These are phyloP conservation scores for Cytospora chrysosperma DNA, from an alignment of 2,329 filamentous ascomycete genomes.

Conservation along the genomic window DNA sequence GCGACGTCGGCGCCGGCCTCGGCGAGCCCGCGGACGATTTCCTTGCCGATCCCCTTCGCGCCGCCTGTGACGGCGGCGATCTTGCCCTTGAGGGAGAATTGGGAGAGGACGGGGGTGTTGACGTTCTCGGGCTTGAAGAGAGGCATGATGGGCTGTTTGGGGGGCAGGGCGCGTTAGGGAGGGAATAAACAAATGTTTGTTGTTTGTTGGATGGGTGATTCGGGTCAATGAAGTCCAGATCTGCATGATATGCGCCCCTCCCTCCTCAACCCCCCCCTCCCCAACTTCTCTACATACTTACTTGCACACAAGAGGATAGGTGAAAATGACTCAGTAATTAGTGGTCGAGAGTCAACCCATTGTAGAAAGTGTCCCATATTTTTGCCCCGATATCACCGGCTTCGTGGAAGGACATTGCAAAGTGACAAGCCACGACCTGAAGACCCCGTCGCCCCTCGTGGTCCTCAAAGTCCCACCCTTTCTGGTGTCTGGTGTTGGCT, in stretches of 20 bases:
- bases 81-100: constrained; percentile 47
- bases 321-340: neutral
- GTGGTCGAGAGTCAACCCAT: neutral
- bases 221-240: neutral
- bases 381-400: too few relatives aligned
- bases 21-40: constrained; percentile 18
- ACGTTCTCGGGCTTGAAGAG: constrained; percentile 18
- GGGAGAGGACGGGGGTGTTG: constrained; percentile 17
- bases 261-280: too few relatives aligned
- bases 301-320: too few relatives aligned
- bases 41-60: constrained; percentile 37
- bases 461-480: too few relatives aligned
- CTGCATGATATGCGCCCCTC: neutral
- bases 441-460: too few relatives aligned
- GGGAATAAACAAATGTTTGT: too few relatives aligned
- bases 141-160: constrained; percentile 34
- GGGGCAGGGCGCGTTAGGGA: too few relatives aligned
- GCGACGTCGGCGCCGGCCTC: constrained; percentile 22
- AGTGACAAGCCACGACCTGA: too few relatives aligned
- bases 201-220: too few relatives aligned
- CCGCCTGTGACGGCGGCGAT: constrained; percentile 47
- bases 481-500: too few relatives aligned
- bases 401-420: neutral
- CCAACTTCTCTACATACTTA: neutral
- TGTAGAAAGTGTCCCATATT: neutral